Base-by-base conservation (phyloP, 2,329 filamentous ascomycete genomes). In the Phaeosphaeriaceae sp. region DNA sequence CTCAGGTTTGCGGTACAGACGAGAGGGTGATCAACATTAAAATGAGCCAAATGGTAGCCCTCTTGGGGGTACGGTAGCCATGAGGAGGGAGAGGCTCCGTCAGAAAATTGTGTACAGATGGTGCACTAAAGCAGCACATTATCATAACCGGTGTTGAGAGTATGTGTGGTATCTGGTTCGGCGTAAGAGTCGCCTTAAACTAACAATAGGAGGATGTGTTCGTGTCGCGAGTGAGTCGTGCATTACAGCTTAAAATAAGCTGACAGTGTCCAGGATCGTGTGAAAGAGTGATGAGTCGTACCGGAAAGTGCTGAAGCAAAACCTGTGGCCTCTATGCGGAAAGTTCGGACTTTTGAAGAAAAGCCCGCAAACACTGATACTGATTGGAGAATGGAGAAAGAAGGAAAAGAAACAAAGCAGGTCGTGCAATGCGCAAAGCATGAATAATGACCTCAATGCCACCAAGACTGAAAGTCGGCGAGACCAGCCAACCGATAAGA, bases 11-110 rank as follows among this genome's bases (percentile, higher is more conserved):
- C 47, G 16, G 38, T 39, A 49, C 43, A 43, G 48, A 34, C 18
- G 52, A 50, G 51, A 63, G 57, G 61, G 55, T 67, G 67, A 71
- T 67, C 64, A 70, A 68, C 64, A 35, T 45, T 68, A 40, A 64
- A 13, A 29, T 52, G 64, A 64, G 64, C 63, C 58, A 41, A 52
- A 47, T 9, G 48, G 59, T 63, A 61, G 61, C 57, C 57, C 61
- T 60, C 54, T 11, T 17, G 40, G 20, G 13, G 48, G 35, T 58
- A 55, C 56, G 54, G 49, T 54, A 50, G 54, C 54, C 54, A 33
- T 37, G 48, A 51, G 51, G 62, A 61, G 58, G 59, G 60, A 63
- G 61, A 55, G 54, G 52, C 54, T 46, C 53, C 56, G 60, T 60
- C 33, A 50, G 46, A 46, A 47, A 30, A 34, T 44, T 38, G 26